phyloP scores from a whole-genome alignment of 1,139 yeast species.

The Zygosaccharomyces sapae region DNA sequence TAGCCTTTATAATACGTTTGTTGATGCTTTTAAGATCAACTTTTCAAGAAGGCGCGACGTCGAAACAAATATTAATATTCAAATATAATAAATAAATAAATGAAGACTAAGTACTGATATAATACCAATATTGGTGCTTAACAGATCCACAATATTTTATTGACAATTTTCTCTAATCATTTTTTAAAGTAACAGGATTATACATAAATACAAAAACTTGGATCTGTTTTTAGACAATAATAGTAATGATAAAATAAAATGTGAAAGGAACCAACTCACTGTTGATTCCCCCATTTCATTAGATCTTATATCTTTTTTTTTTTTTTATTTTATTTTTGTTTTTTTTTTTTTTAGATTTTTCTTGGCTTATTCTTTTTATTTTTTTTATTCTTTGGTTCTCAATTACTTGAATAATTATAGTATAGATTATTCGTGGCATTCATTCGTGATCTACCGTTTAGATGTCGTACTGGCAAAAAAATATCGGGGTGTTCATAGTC shows the following conservation, averaged over 20 bases:
- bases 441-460: constrained; percentile 6
- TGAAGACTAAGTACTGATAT: no score
- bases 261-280: background rate
- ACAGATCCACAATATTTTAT: background rate
- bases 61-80: background rate
- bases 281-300: background rate
- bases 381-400: background rate
- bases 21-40: background rate
- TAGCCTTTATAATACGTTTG: background rate
- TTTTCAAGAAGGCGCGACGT: background rate
- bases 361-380: no score
- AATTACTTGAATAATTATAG: background rate
- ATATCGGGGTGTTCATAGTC: constrained; percentile 11
- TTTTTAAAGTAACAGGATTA: background rate
- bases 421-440: constrained; percentile 5
- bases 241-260: background rate
- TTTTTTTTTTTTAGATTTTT: no score
- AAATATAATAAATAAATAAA: no score
- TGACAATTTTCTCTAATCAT: background rate
- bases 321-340: no score
- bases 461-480: constrained; percentile 10
- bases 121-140: no score
- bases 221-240: no score
- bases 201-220: constrained; percentile 1
- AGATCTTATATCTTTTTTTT: background rate